These are phyloP conservation scores for Borovskyia barvae DNA, from an alignment of 208 protist genomes.

Conservation along the genomic window DNA sequence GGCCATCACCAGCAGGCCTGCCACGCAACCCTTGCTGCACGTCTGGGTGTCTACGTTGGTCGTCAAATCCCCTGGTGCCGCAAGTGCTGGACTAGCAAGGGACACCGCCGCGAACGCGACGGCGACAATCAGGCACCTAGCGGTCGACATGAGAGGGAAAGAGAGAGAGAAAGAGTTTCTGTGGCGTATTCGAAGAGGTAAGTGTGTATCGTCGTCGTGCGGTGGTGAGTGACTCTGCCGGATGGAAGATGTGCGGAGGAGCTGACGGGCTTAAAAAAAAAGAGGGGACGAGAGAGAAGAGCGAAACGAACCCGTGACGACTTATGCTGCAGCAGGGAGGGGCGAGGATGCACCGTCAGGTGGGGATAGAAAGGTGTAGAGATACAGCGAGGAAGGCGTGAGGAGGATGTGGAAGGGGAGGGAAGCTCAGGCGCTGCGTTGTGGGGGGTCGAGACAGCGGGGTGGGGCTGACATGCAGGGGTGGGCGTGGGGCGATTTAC, in stretches of 20 bases:
- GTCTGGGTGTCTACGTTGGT: conserved; percentile 22
- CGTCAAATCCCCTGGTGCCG: conserved; percentile 8
- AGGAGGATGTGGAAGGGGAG: no score
- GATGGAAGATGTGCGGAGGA: conserved; percentile 10
- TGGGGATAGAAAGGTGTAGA: no score
- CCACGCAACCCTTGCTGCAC: conserved; percentile 52
- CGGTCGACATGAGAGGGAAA: conserved; percentile 2
- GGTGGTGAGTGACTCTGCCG: neutral
- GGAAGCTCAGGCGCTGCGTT: no score
- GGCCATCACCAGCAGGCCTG: conserved; percentile 48
- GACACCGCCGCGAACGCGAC: conserved; percentile 12
- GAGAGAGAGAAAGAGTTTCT: neutral
- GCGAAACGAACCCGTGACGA: no score
- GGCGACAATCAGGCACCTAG: conserved; percentile 3
- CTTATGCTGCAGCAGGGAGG: no score
- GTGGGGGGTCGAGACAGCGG: no score
- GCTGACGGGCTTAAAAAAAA: conserved; percentile 1
- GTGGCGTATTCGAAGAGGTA: no score
- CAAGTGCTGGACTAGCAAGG: conserved; percentile 2
- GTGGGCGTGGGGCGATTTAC: no score
- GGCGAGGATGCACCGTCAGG: no score
- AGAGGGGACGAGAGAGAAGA: neutral
- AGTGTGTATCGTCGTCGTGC: neutral
- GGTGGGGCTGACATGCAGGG: no score
- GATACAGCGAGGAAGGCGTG: no score